phyloP scores from a whole-genome alignment of 2,329 filamentous ascomycete genomes.

The Penicillium verrucosum region DNA sequence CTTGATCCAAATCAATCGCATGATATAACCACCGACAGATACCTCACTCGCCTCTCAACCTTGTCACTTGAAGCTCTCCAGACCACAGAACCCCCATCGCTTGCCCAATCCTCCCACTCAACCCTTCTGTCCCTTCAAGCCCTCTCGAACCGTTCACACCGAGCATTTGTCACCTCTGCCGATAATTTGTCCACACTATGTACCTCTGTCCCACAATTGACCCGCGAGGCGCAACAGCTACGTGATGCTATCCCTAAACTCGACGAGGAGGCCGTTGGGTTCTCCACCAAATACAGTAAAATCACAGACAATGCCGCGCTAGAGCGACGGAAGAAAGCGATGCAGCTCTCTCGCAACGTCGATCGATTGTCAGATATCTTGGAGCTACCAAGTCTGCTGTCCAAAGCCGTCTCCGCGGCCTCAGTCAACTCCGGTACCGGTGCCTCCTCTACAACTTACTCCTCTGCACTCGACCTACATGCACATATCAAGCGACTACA shows the following conservation, averaged over 20 bases:
- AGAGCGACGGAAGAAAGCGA: slow-evolving; percentile 70
- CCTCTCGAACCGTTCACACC: slow-evolving; percentile 85
- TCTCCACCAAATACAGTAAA: slow-evolving; percentile 80
- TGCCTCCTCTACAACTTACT: slow-evolving; percentile 66
- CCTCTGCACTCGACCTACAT: slow-evolving; percentile 84
- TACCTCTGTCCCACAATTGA: slow-evolving; percentile 68
- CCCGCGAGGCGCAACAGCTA: slow-evolving; percentile 63
- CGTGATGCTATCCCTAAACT: slow-evolving; percentile 71
- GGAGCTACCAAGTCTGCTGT: slow-evolving; percentile 80
- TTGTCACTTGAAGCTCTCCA: slow-evolving; percentile 71
- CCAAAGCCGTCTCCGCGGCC: slow-evolving; percentile 61
- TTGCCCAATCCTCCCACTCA: slow-evolving; percentile 78
- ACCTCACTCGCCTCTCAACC: slow-evolving; percentile 73
- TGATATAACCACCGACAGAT: slow-evolving; percentile 49
- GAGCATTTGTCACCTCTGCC: slow-evolving; percentile 75
- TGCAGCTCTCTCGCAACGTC: slow-evolving; percentile 79
- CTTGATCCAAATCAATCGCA: slow-evolving; percentile 45
- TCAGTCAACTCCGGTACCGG: slow-evolving; percentile 38
- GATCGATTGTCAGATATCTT: slow-evolving; percentile 88
- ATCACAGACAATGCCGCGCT: slow-evolving; percentile 67
- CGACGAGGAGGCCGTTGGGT: slow-evolving; percentile 72
- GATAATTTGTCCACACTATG: slow-evolving; percentile 71
- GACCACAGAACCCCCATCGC: slow-evolving; percentile 70
- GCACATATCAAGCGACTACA: slow-evolving; percentile 88
- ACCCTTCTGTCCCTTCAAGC: slow-evolving; percentile 78